Conservation (phyloP, 163 green algal genomes). For the Coccomyxa subellipsoidea region DNA sequence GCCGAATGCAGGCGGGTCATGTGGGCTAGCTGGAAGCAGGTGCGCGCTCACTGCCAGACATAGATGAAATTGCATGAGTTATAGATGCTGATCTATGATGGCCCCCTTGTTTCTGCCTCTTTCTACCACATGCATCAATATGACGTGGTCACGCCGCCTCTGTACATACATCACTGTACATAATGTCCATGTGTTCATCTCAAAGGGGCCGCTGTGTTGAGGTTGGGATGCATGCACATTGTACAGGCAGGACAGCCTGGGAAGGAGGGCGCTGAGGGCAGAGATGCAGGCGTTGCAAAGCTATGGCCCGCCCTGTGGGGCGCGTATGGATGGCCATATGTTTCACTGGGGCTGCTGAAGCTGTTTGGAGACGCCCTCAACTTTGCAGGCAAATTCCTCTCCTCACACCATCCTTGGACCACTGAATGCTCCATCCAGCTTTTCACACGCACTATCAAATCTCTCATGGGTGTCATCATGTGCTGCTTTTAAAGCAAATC, state of each 20-base stretch:
- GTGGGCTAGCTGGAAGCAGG: slow-evolving; percentile 42
- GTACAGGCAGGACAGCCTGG: not conserved
- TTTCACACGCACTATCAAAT: not conserved
- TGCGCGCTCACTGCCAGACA: not conserved
- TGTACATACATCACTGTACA: too few relatives aligned
- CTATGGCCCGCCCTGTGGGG: not conserved
- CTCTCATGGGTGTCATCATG: not conserved
- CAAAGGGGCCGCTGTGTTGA: too few relatives aligned
- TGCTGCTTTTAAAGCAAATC: not conserved
- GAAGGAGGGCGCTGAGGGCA: not conserved
- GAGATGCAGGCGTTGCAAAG: not conserved
- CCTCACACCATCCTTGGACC: too few relatives aligned
- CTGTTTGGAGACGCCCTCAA: slow-evolving; percentile 61
- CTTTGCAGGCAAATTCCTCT: slow-evolving; percentile 39
- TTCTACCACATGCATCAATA: not conserved
- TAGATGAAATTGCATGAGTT: too few relatives aligned
- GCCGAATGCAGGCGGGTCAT: slow-evolving; percentile 29
- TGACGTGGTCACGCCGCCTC: too few relatives aligned
- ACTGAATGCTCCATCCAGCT: too few relatives aligned
- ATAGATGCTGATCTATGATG: too few relatives aligned
- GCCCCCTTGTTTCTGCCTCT: not conserved
- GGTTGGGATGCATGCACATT: too few relatives aligned
- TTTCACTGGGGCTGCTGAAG: slow-evolving; percentile 62
- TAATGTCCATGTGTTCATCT: too few relatives aligned
- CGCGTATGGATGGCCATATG: slow-evolving; percentile 53